Conservation (phyloP, 2,329 filamentous ascomycete species). For the Fusarium metavorans region DNA sequence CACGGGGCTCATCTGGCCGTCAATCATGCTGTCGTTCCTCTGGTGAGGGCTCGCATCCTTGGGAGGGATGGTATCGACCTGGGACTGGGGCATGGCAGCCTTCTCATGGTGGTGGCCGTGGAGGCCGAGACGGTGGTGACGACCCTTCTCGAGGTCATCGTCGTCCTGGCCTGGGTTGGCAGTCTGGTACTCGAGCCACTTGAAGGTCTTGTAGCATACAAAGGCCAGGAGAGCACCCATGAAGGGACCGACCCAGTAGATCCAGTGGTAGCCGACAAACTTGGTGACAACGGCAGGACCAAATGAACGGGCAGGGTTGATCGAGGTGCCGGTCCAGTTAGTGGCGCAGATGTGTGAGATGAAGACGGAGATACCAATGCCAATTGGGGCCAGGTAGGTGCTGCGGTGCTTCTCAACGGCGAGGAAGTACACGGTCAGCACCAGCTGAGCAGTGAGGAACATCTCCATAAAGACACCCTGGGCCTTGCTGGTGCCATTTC, state of each 20-base stretch:
- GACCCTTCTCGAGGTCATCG: conserved; percentile 41
- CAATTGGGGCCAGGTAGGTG: conserved; percentile 77
- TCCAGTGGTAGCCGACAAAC: conserved; percentile 64
- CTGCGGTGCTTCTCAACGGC: conserved; percentile 80
- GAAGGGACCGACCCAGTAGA: conserved; percentile 67
- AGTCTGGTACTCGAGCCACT: conserved; percentile 63
- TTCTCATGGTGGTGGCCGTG: conserved; percentile 3
- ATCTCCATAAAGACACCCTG: conserved; percentile 76
- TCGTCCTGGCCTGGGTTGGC: conserved; percentile 64
- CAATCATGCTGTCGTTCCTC: conserved; percentile 39
- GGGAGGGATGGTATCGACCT: conserved; percentile 33
- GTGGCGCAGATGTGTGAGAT: conserved; percentile 63
- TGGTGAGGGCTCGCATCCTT: conserved; percentile 20
- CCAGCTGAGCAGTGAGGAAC: conserved; percentile 73
- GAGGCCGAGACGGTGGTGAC: conserved; percentile 12
- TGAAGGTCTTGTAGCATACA: conserved; percentile 63
- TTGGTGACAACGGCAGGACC: conserved; percentile 59
- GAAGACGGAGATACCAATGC: conserved; percentile 79
- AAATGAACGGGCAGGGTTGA: conserved; percentile 65
- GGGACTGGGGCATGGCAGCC: conserved; percentile 19
- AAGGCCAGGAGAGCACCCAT: conserved; percentile 62
- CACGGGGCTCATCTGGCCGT: conserved; percentile 28
- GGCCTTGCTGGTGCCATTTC: conserved; percentile 60
- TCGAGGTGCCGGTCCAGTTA: conserved; percentile 60
- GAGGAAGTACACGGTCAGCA: conserved; percentile 76